Evolutionary conservation across 306 rosid species (phyloP), one percentile per base, ranked within the genome.

Genomic region (Aeschynomene evenia): DNA sequence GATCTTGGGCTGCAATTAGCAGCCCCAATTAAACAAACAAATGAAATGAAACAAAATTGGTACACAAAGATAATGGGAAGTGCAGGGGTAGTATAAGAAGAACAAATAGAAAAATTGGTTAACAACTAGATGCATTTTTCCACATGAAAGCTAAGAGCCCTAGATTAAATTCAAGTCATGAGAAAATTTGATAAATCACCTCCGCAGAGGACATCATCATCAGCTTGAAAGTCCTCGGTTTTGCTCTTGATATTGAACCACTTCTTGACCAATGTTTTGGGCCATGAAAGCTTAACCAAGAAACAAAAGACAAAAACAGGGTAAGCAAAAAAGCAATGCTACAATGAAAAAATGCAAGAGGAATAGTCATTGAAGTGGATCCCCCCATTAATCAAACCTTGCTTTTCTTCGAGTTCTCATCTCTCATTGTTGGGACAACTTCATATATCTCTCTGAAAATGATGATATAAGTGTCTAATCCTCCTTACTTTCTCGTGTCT

Each of bases 161-260:
- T 67, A 74, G 77, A 74, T 48, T 56, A 54, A 21, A 62, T 68
- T 42, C 61, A 75, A 81, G 73, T 65, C 57, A 69, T 65, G 84
- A 34, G 28, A 66, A 71, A n/a, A 75, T 77, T 43, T 33, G 61
- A 79, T 50, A 45, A 46, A 73, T 83, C 83, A 91, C 97, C 97
- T 86, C 76, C 80, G 4, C 24, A 78, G 73, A 73, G 74, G 63
- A 89, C 70, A 67, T 85, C 96, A 68, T 91, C 97, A 40, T 40
- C 48, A 1, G 97, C 91, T 37, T 85, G 85, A 64, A 91, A 91
- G 73, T 91, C 93, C 62, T 85, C 91, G 23, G 86, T 55, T 82
- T 88, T 88, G 93, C 82, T 86, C 87, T 83, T 88, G 79, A 86
- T 80, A 46, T 88, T 91, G 88, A 91, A 87, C 97, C 97, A 91